Conservation (phyloP, 2,329 filamentous ascomycete genomes). For the Camptophora hylomeconis region DNA sequence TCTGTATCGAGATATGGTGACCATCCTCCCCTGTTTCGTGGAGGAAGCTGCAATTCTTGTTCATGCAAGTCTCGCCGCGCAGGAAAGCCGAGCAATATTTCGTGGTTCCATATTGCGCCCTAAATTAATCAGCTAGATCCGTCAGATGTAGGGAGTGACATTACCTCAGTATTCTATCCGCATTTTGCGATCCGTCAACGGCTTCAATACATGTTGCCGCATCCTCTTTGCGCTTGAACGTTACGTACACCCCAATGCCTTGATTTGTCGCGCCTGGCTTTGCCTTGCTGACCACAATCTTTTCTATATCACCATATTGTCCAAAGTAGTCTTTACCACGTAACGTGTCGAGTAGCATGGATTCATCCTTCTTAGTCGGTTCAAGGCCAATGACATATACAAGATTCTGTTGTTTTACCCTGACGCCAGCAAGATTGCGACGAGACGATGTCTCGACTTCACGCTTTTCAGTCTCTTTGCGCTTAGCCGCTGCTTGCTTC, state of each 20-base stretch:
- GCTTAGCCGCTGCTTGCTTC: conserved; percentile 77
- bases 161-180: conserved; percentile 67
- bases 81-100: conserved; percentile 98
- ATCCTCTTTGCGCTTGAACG: conserved; percentile 83
- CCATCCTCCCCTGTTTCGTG: conserved; percentile 95
- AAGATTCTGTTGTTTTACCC: conserved; percentile 95
- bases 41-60: conserved; percentile 93
- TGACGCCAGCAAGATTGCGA: conserved; percentile 87
- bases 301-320: conserved; percentile 95
- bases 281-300: conserved; percentile 95
- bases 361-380: conserved; percentile 83
- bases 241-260: conserved; percentile 96
- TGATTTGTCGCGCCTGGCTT: conserved; percentile 65
- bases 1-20: conserved; percentile 16
- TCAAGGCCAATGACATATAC: conserved; percentile 95
- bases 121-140: conserved; percentile 16
- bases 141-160: conserved; percentile 1
- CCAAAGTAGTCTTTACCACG: conserved; percentile 90
- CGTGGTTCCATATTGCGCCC: conserved; percentile 72
- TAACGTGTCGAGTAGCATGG: conserved; percentile 69
- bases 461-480: conserved; percentile 91
- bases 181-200: conserved; percentile 85
- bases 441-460: conserved; percentile 92
- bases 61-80: conserved; percentile 85
- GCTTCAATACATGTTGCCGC: conserved; percentile 80